Base-by-base conservation (phyloP, 1,284 basidiomycete species). In the Xerocomus minutiporus region DNA sequence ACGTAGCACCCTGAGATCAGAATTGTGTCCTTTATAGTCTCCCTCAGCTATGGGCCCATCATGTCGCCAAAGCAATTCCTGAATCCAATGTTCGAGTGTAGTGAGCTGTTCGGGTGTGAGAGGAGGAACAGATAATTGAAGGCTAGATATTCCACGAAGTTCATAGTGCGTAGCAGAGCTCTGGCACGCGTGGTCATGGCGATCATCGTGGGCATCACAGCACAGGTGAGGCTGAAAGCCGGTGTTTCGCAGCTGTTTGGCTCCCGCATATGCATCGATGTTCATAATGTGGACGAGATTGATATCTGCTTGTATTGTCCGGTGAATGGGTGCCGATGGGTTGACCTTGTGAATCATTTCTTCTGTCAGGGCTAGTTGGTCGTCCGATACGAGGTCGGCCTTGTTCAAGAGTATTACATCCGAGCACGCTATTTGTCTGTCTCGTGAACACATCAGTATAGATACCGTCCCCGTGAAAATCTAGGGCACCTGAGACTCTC, bases 391-490 rank as follows among this genome's bases (percentile, higher is more conserved):
- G 15, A 96, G 73, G 62, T 96, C 94, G 29, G 77, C 73, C 73
- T 97, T 97, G 75, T 97, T 97, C 26, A 96, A 72, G 17, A 96
- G 71, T 44, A 96, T 79, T n/a, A 94, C 86, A 63, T 96, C 93
- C 12, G 93, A 85, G 32, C 84, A 85, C 2, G 91, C 93, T 44
- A 97, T 87, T 75, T 97, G 94, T 52, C 93, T 94, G 59, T 40
- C 15, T 25, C 50, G 50, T 20, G n/a, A 15, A 42, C 50, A 32
- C 15, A 34, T 54, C 29, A 50, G 28, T 26, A 42, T 36, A 23
- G 23, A 20, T 20, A 36, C 36, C 3, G 8, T 28, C 26, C 5
- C 46, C n/a, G 8, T 53, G 34, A 44, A 39, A 44, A 62, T 73
- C 39, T 17, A 40, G 26, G 48, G 26, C 61, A 90, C 88, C 85